A percentile compares a stretch with the other conserved stretches of the same genome.
Conservation (phyloP, 179 eudicot species). For the Spinacia oleracea region DNA sequence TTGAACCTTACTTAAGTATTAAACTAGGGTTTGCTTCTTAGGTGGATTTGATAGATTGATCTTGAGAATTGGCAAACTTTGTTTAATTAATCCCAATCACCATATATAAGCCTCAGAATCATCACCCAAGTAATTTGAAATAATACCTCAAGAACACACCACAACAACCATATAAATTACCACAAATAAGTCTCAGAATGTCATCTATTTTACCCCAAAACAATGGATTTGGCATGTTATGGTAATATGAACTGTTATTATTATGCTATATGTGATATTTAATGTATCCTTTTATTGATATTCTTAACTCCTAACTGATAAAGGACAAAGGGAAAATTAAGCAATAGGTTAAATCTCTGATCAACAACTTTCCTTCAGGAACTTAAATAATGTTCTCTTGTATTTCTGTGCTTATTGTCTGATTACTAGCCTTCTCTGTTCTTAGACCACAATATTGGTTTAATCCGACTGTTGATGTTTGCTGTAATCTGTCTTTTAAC, state of each 20-base stretch:
- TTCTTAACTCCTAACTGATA: neutral
- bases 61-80: too few relatives aligned
- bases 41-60: too few relatives aligned
- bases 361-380: slow-evolving; percentile 8
- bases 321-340: neutral
- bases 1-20: slow-evolving; percentile 8
- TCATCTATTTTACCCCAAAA: neutral
- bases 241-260: slow-evolving; percentile 2
- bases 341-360: slow-evolving; percentile 15
- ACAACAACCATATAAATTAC: neutral
- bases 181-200: neutral
- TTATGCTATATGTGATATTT: slow-evolving; percentile 3
- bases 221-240: neutral
- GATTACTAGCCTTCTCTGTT: slow-evolving; percentile 7
- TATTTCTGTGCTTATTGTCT: neutral
- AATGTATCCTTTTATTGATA: slow-evolving; percentile 7
- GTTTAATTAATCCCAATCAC: neutral
- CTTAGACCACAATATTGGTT: slow-evolving; percentile 1
- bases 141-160: neutral
- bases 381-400: slow-evolving; percentile 7
- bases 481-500: neutral
- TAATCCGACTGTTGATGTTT: neutral
- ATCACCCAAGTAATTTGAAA: neutral
- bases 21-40: neutral
- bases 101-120: neutral